Percentiles rank a stretch among this genome's conserved stretches.
Conservation (phyloP, 139 green algal genomes). For the Coccomyxa sp. region DNA sequence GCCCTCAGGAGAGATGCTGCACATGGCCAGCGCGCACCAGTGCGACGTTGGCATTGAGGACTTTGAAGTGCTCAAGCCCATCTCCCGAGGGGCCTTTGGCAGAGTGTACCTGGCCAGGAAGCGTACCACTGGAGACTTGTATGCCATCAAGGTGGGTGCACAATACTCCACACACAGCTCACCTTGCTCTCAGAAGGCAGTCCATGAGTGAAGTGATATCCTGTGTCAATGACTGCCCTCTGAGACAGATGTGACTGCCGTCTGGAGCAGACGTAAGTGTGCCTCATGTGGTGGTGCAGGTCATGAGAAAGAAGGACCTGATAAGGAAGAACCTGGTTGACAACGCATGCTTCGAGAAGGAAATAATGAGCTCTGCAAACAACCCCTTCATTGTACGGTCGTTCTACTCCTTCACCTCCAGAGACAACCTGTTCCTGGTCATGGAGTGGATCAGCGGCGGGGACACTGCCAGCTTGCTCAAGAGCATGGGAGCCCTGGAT, state of each 20-base stretch:
- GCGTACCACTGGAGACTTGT: constrained; percentile 68
- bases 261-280: not conserved
- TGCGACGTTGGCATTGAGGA: constrained; percentile 69
- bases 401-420: constrained; percentile 89
- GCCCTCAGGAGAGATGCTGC: no score
- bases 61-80: constrained; percentile 95
- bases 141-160: constrained; percentile 67
- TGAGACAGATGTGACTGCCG: no score
- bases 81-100: constrained; percentile 88
- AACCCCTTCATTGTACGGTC: constrained; percentile 87
- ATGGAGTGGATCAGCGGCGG: constrained; percentile 96
- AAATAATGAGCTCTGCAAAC: constrained; percentile 87
- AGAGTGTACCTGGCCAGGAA: constrained; percentile 92
- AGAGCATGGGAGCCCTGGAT: constrained; percentile 71
- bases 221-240: not conserved
- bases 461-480: constrained; percentile 79
- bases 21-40: no score
- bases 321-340: constrained; percentile 95
- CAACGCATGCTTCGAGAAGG: constrained; percentile 85
- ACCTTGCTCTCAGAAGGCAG: no score
- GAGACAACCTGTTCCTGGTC: constrained; percentile 94
- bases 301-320: constrained; percentile 91
- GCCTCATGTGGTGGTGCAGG: constrained; percentile 30
- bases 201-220: not conserved
- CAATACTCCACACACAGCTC: constrained; percentile 1